Percentiles rank a stretch among this genome's conserved stretches.
phyloP scores from a whole-genome alignment of 2,329 filamentous ascomycete species.

The Fusarium falciforme region DNA sequence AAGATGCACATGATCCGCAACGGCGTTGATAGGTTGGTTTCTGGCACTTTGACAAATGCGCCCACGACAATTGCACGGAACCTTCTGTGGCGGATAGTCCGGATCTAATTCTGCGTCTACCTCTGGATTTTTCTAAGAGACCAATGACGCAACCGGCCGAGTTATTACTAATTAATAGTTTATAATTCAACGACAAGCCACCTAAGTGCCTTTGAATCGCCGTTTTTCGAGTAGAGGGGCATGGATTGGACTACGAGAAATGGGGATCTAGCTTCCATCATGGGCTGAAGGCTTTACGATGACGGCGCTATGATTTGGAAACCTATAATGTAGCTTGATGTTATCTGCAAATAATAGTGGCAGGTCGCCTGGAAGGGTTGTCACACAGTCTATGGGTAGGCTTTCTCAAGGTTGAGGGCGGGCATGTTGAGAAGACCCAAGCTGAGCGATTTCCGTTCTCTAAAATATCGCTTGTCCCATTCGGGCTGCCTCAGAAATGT shows the following conservation, averaged over 20 bases:
- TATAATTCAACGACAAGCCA: background rate
- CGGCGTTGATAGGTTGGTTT: background rate
- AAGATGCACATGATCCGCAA: background rate
- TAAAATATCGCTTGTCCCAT: no score
- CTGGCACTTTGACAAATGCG: background rate
- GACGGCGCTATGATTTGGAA: no score
- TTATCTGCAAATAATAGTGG: no score
- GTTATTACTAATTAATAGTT: background rate
- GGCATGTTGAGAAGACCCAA: no score
- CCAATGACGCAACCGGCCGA: background rate
- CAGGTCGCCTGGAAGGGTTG: no score
- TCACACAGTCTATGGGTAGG: background rate
- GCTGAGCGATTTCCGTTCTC: no score
- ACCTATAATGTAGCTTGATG: no score
- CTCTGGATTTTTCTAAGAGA: background rate
- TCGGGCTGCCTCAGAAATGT: no score
- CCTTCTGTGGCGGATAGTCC: background rate
- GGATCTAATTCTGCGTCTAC: background rate
- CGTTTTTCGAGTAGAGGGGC: background rate
- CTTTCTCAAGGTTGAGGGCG: no score
- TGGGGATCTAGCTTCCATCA: background rate
- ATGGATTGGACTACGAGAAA: background rate
- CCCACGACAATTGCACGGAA: background rate
- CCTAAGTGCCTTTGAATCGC: rapidly evolving
- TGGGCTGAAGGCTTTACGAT: no score